Evolutionary conservation across 176 grass and related monocot genomes (phyloP), one percentile per base, ranked within the genome.

Genomic region (Bolboschoenus planiculmis): DNA sequence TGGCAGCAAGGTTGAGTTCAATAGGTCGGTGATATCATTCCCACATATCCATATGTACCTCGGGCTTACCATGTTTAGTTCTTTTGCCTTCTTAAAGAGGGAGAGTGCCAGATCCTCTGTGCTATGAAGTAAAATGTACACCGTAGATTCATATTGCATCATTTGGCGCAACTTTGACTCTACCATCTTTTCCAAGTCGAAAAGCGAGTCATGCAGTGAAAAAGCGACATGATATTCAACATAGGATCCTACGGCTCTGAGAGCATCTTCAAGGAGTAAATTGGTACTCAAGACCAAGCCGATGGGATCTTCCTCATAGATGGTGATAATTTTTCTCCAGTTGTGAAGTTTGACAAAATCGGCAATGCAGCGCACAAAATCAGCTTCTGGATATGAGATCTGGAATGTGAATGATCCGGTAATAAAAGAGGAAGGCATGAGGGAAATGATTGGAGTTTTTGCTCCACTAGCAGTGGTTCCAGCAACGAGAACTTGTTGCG

Each of bases 291-390:
- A 81, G 10, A 55, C 35, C 33, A 71, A 71, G n/a, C 77, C 42
- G 0, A 79, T 79, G 2, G 7, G 11, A 40, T 88, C 82, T n/a
- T 88, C 87, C 53, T 88, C 83, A 27, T 81, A 85, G 29, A 88
- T 29, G 11, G 82, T 78, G 15, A 88, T 65, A 8, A 85, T 76
- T 20, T 51, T 42, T 58, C 55, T 47, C 82, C 82, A 88, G 9
- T 70, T 56, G 64, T 84, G 84, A 39, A 63, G 70, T 13, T 57
- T 64, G 11, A 85, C 48, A 70, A 88, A 21, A 47, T 78, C 76
- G 1, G 76, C 61, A 11, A 88, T 43, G 50, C 87, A 88, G 2
- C 10, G 35, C 50, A 81, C n/a, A 14, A 81, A 78, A 1, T 15
- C 29, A 1, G 36, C 44, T 37, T 40, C 31, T 26, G 87, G 34